Evolutionary conservation across 306 rosid genomes (phyloP), one percentile per base, ranked within the genome.

Genomic region (Casuarina equisetifolia): DNA sequence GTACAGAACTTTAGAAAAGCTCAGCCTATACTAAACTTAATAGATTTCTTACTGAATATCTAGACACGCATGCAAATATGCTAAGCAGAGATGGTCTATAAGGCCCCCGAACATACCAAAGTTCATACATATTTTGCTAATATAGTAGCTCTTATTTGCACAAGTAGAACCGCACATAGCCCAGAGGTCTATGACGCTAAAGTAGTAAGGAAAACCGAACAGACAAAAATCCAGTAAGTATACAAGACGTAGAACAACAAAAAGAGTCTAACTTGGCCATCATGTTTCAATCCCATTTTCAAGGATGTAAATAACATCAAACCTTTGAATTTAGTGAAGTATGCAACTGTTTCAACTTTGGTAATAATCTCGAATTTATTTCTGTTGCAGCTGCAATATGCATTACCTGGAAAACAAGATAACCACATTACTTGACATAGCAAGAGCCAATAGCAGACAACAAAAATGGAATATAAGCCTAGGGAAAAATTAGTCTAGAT

Each of bases 261-360:
- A 36, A 13, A 20, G 15, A 13, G 45, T 62, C 69, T 12, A 62
- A 80, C 68, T 36, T 48, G 25, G 66, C n/a, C 61, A 73, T 76
- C 20, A 38, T 15, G n/a, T 51, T 51, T 49, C 69, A 73, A 76
- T 45, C 20, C 39, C 8, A 45, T 62, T 15, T 67, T 61, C 15
- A 75, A 71, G 51, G 45, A 52, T 9, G 52, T 69, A 76, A 45
- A n/a, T 78, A 42, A 80, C 75, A 63, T 25, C 32, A 25, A 25
- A 25, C 32, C 32, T 25, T 25, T 25, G 32, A 25, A 25, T 25
- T 25, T 25, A 25, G 32, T 25, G 32, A 25, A 25, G 32, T 25
- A 25, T 25, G 32, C 32, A 25, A 25, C 32, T 25, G 32, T 25
- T 25, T 25, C 32, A 25, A 0, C 0, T 25, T 25, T 25, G 32